A percentile compares a stretch with the other conserved stretches of the same genome.
Conservation (phyloP, 1,284 basidiomycete genomes). For the Cutaneotrichosporon sp. region DNA sequence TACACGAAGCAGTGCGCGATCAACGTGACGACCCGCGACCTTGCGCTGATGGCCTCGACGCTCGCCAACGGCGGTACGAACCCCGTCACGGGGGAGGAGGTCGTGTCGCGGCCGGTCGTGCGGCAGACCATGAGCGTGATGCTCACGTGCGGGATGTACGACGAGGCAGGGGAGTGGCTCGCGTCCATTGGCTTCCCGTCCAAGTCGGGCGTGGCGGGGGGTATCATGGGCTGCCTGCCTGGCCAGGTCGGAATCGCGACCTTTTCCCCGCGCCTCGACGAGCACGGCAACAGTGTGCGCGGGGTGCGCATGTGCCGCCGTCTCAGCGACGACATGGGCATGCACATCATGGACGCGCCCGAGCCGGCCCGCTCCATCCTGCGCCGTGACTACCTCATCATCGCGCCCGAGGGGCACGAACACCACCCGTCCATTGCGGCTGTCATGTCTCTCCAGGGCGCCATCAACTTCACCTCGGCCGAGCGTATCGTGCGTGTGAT, state of each 20-base stretch:
- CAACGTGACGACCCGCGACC: slow-evolving; percentile 16
- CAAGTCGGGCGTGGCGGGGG: slow-evolving; percentile 18
- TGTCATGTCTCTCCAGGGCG: slow-evolving; percentile 15
- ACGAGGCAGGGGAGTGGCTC: slow-evolving; percentile 18
- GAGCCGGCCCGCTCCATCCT: slow-evolving; percentile 17
- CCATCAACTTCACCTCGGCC: slow-evolving; percentile 17
- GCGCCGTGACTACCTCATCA: slow-evolving; percentile 15
- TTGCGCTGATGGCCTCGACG: slow-evolving; percentile 19
- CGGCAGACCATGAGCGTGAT: slow-evolving; percentile 18
- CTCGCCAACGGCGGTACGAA: slow-evolving; percentile 18
- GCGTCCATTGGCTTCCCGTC: slow-evolving; percentile 13
- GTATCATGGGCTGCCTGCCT: slow-evolving; percentile 16
- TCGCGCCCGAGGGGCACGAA: not conserved
- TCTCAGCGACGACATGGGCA: slow-evolving; percentile 19
- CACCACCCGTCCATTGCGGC: not conserved
- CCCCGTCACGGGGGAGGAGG: slow-evolving; percentile 15
- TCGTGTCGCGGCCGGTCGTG: slow-evolving; percentile 14
- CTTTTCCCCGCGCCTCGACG: slow-evolving; percentile 15
- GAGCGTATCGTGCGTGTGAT: slow-evolving; percentile 18
- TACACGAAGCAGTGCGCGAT: slow-evolving; percentile 21
- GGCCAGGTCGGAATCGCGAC: slow-evolving; percentile 17
- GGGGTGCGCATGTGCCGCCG: slow-evolving; percentile 13
- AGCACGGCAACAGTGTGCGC: slow-evolving; percentile 13
- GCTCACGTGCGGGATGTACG: slow-evolving; percentile 22
- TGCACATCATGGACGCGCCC: slow-evolving; percentile 19